Percentiles rank a stretch among this genome's conserved stretches.
These are phyloP conservation scores for Nicotiana otophora DNA, from an alignment of 257 asterid genomes.

Conservation along the genomic window DNA sequence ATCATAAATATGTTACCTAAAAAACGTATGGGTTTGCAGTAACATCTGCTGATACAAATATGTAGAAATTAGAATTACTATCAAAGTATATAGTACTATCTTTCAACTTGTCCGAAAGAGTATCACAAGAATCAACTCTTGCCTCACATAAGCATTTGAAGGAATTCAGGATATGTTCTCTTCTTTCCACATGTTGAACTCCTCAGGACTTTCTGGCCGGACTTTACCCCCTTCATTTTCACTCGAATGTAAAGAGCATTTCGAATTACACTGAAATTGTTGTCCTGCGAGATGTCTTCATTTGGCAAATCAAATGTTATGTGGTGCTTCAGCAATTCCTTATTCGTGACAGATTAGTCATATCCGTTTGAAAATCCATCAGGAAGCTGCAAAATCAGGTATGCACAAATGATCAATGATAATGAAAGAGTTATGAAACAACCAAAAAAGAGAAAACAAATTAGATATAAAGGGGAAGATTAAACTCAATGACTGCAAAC, in stretches of 20 bases:
- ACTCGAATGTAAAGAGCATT: not conserved
- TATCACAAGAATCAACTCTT: not conserved
- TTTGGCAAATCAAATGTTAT: too few relatives aligned
- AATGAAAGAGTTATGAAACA: not conserved
- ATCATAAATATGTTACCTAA: too few relatives aligned
- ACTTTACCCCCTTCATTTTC: slow-evolving; percentile 4
- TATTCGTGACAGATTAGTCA: too few relatives aligned
- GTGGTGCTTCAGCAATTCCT: too few relatives aligned
- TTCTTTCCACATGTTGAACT: slow-evolving; percentile 1
- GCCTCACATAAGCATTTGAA: not conserved
- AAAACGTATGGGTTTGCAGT: too few relatives aligned
- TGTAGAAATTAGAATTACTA: too few relatives aligned
- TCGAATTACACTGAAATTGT: too few relatives aligned
- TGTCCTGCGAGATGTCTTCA: not conserved
- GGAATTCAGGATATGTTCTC: not conserved
- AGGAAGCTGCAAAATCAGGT: slow-evolving; percentile 5
- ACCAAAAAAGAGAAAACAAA: not conserved
- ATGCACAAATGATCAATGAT: not conserved
- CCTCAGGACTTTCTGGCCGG: not conserved
- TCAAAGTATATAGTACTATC: not conserved
- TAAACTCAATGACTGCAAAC: not conserved
- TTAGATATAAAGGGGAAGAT: not conserved
- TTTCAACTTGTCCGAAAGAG: not conserved
- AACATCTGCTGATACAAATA: too few relatives aligned
- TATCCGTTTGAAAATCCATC: not conserved